Percentiles rank a stretch among this genome's conserved stretches.
Evolutionary conservation across 495 filamentous ascomycete genomes (phyloP).

Genomic region (Hypomontagnella submonticulosa): DNA sequence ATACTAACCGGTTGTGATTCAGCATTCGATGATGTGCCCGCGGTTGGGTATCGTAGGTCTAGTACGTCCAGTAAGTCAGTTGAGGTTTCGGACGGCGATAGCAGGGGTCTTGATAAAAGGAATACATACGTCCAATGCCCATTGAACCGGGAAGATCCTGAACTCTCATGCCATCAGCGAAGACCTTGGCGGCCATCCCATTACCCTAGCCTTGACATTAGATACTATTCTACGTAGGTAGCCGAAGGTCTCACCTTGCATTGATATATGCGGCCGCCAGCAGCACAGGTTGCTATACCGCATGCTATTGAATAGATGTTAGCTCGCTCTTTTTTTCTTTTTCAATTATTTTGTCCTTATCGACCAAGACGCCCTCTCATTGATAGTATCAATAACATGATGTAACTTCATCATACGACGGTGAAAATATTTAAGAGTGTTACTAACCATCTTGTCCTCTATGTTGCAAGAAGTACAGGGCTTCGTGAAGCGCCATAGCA

Average conservation of each 20-base stretch:
- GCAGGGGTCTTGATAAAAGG: not conserved
- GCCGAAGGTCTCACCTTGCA: conserved; percentile 62
- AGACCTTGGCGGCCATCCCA: conserved; percentile 85
- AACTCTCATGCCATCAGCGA: conserved; percentile 75
- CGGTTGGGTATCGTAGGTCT: conserved; percentile 83
- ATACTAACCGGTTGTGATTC: conserved; percentile 69
- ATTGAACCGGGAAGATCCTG: conserved; percentile 82
- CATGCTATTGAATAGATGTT: conserved; percentile 58
- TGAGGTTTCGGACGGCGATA: not conserved
- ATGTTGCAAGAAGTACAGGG: conserved; percentile 82
- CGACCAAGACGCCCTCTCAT: too few relatives aligned
- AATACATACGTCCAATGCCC: conserved; percentile 70
- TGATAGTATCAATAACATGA: too few relatives aligned
- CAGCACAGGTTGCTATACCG: conserved; percentile 79
- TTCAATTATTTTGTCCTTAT: not conserved
- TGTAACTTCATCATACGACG: too few relatives aligned
- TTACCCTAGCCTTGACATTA: conserved; percentile 61
- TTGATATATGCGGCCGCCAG: conserved; percentile 82
- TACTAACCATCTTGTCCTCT: conserved; percentile 76
- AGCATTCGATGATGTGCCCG: conserved; percentile 78
- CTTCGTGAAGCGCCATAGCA: conserved; percentile 58
- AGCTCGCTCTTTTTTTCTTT: not conserved
- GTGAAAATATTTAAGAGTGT: not conserved
- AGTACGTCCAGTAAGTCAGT: not conserved
- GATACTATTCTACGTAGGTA: not conserved